A percentile compares a stretch with the other conserved stretches of the same genome.
phyloP scores from a whole-genome alignment of 805 yeast species.

The Metschnikowia gruessii region DNA sequence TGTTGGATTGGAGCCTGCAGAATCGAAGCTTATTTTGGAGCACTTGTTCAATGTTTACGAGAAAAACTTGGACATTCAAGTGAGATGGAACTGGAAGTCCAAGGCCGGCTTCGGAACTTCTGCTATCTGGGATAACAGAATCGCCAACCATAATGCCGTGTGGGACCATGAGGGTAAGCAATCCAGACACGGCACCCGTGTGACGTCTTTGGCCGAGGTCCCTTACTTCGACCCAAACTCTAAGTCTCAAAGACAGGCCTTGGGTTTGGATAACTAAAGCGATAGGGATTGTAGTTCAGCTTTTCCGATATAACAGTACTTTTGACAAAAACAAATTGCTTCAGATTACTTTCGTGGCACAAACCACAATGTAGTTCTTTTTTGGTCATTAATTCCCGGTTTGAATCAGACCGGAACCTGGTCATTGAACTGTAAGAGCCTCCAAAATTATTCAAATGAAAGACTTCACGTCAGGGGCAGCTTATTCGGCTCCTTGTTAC shows the following conservation, averaged over 20 bases:
- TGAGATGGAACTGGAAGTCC: slow-evolving; percentile 21
- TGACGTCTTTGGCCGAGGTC: slow-evolving; percentile 48
- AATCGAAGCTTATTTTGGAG: slow-evolving; percentile 19
- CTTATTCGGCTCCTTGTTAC: too few relatives aligned
- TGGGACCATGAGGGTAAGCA: slow-evolving; percentile 47
- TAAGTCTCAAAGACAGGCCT: slow-evolving; percentile 51
- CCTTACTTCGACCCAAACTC: slow-evolving; percentile 51
- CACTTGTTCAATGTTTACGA: slow-evolving; percentile 18
- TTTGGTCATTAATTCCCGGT: too few relatives aligned
- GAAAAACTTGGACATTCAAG: slow-evolving; percentile 50
- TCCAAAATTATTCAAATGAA: too few relatives aligned
- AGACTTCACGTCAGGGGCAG: too few relatives aligned
- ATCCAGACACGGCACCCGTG: slow-evolving; percentile 41
- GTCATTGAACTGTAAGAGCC: too few relatives aligned
- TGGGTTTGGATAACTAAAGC: slow-evolving; percentile 31
- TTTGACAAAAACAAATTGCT: too few relatives aligned
- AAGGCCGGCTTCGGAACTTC: slow-evolving; percentile 43
- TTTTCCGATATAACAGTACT: too few relatives aligned
- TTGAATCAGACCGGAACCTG: too few relatives aligned
- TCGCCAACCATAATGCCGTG: slow-evolving; percentile 53
- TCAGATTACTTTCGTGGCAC: too few relatives aligned
- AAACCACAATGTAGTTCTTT: too few relatives aligned
- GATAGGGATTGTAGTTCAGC: too few relatives aligned
- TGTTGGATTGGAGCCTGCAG: slow-evolving; percentile 31
- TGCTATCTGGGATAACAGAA: slow-evolving; percentile 61